Conservation (phyloP, 202 grass and related monocot genomes). For the Schoenoplectus triqueter region DNA sequence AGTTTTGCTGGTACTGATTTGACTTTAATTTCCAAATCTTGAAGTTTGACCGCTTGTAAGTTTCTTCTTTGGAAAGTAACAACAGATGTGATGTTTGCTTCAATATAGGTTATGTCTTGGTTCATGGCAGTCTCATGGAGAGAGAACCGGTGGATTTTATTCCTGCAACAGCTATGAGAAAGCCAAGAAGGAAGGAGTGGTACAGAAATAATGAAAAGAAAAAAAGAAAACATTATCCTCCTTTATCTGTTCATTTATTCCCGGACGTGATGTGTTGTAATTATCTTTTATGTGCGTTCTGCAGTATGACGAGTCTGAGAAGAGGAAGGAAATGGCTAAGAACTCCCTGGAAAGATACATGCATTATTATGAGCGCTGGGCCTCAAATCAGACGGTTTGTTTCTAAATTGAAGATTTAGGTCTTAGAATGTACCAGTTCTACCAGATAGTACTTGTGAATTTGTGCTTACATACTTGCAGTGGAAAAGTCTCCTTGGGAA, state of each 20-base stretch:
- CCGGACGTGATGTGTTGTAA: neutral
- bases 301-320: slow-evolving; percentile 92
- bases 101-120: slow-evolving; percentile 86
- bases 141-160: slow-evolving; percentile 98
- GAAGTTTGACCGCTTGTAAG: slow-evolving; percentile 21
- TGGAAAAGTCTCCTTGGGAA: neutral
- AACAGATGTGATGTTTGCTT: slow-evolving; percentile 1
- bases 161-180: slow-evolving; percentile 98
- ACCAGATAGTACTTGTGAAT: neutral
- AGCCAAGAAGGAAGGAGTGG: slow-evolving; percentile 85
- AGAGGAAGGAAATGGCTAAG: slow-evolving; percentile 96
- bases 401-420: slow-evolving; percentile 22
- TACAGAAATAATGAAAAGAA: slow-evolving; percentile 50
- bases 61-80: neutral
- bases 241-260: slow-evolving; percentile 22
- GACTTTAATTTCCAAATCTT: neutral
- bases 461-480: neutral
- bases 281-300: slow-evolving; percentile 26
- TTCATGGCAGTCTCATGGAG: slow-evolving; percentile 81
- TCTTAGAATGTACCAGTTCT: slow-evolving; percentile 1
- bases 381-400: slow-evolving; percentile 90
- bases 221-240: neutral
- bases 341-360: slow-evolving; percentile 96
- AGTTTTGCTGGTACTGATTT: slow-evolving; percentile 53
- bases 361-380: slow-evolving; percentile 99